Evolutionary conservation across 306 rosid species (phyloP), one percentile per base, ranked within the genome.

Genomic region (Abrus pulchellus): DNA sequence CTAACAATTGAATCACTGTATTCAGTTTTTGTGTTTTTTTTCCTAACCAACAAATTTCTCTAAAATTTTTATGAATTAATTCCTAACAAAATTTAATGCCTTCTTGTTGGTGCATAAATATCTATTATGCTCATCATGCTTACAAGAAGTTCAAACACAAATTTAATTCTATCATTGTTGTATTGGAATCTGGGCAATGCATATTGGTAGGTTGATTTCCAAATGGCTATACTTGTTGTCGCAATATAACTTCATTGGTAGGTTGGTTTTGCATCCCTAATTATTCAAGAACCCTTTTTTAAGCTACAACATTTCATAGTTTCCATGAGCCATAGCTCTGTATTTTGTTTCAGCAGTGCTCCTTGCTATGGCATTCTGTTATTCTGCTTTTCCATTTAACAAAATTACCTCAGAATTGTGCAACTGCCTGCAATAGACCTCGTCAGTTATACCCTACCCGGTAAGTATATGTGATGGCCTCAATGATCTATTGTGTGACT

Each of bases 271-370:
- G 40, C 40, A 36, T 36, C 40, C 40, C 40, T 4, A 36, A 36
- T 36, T 36, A 2, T 36, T 2, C 3, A 36, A 36, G 4, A 36
- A 36, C 40, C 40, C 40, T 36, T 36, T 36, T 36, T 36, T 36
- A 36, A 36, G 40, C 40, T 4, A 36, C 4, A 36, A 36, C 40
- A 36, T 36, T 36, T 36, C 40, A 2, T 4, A 36, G 40, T 2
- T 4, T 36, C 40, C 4, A 4, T 36, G 40, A 36, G 40, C 40
- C 4, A 9, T 59, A 2, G 65, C 20, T 9, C 41, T 30, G 1
- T 59, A 59, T 59, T 59, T 38, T 59, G 40, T 59, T 59, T 29
- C 65, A 30, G 41, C 14, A 57, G 5, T 59, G 40, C 65, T 59
- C 65, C 38, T 57, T 29, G 13, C 40, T 57, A 7, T 12, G 14